phyloP scores from a whole-genome alignment of 345 rosid genomes.

The Citrus unshiu region DNA sequence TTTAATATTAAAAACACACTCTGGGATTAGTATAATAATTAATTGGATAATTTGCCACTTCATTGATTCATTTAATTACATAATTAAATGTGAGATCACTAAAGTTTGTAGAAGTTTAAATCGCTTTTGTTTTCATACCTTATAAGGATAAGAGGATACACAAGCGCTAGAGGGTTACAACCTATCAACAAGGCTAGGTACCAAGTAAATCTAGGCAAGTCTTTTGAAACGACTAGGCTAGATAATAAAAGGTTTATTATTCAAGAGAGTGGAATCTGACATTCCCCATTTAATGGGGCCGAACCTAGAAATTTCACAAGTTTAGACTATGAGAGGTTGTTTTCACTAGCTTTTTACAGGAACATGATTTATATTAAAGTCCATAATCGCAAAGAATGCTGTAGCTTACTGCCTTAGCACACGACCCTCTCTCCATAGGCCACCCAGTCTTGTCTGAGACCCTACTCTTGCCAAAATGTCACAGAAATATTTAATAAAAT shows the following conservation, averaged over 20 bases:
- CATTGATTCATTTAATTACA: not conserved
- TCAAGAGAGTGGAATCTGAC: not conserved
- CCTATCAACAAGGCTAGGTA: not conserved
- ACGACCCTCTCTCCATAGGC: not conserved
- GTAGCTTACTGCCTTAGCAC: not conserved
- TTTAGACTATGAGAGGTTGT: not conserved
- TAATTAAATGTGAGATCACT: not conserved
- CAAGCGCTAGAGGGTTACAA: not conserved
- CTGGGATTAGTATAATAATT: too few species aligned
- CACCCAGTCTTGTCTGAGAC: not conserved
- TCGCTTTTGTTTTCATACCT: not conserved
- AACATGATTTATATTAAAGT: not conserved
- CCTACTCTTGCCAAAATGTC: not conserved
- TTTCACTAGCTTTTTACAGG: slow-evolving; percentile 15
- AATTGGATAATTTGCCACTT: not conserved
- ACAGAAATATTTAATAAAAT: not conserved
- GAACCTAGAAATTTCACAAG: not conserved
- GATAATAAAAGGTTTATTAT: not conserved
- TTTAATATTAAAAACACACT: not conserved
- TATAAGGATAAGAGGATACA: not conserved
- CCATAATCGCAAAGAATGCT: not conserved
- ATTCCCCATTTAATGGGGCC: not conserved
- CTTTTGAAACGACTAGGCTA: not conserved
- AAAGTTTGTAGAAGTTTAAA: not conserved
- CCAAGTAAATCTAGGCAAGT: not conserved